Evolutionary conservation across 176 grass and related monocot species (phyloP), one percentile per base, ranked within the genome.

Genomic region (Oryza meridionalis): DNA sequence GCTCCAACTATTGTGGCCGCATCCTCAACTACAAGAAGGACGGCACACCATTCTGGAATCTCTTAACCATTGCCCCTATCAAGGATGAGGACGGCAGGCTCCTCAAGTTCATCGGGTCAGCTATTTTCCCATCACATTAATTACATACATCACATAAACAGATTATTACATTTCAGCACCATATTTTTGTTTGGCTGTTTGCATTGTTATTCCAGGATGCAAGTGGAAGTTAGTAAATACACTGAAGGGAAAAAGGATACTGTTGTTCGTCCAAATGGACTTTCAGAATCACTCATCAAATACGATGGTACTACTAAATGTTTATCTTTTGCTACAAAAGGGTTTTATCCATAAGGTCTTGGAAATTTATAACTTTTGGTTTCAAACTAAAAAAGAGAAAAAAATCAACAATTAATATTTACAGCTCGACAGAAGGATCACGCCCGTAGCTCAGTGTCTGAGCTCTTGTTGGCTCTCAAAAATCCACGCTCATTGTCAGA

Each of bases 171-270:
- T 43, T 43, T 9, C 42, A 9, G 42, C 42, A 43, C 42, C 42
- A 43, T 43, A 35, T 35, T 35, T 35, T 35, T 35, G 6, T 35
- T 35, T 35, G 4, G 4, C 4, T 74, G 33, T 35, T 35, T 64
- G n/a, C 8, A 6, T 51, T 80, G 10, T 64, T 87, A 43, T 58
- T 77, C 29, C 88, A 98, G 96, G 77, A 98, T 98, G 96, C 96
- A 95, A 95, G 91, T 98, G 46, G 96, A 98, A 83, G 96, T 98
- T n/a, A 98, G 96, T 61, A 98, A 93, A 77, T 91, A 98, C 77
- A 98, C 96, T 0, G 92, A 95, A 93, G 96, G 96, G 40, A 90
- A 61, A 69, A 95, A 98, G 72, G 92, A 95, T 32, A 85, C 76
- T 0, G 90, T 90, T 79, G 67, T 94, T 65, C 90, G 92, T n/a